Base-by-base conservation (phyloP, 495 filamentous ascomycete species). In the Physcia stellaris region DNA sequence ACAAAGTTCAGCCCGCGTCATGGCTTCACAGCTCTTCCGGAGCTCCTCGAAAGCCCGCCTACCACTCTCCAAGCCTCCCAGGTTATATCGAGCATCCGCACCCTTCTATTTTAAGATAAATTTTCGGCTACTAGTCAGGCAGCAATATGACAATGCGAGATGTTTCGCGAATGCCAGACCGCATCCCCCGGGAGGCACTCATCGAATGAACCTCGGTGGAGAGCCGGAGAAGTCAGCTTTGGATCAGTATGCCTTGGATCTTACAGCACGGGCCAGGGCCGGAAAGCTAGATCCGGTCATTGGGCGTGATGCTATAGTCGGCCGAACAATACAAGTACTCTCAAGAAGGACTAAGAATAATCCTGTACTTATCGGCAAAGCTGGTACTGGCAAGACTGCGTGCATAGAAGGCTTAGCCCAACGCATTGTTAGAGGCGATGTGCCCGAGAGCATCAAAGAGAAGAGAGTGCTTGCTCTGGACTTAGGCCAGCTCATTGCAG, bases 261-360 rank as follows among this genome's bases (percentile, higher is more conserved):
- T 98, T 37, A 96, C 90, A 6, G 83, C 75, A 5, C 75, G 71
- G 49, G 90, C 90, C 20, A 84, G 69, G 52, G 80, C 77, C 19
- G 90, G 90, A 32, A 95, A 94, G 56, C 68, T 98, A 4, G 90
- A 98, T 50, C 90, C 90, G 1, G 86, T 96, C 4, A 95, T 98
- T 57, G 90, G 90, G 16, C 70, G 90, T 54, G 86, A 94, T 47
- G 67, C 73, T 6, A 86, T 94, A 59, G 92, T 95, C 33, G 82
- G 94, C 53, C 68, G 92, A 32, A 94, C 88, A 4, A 94, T 98
- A 23, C 90, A 98, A 49, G 74, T 98, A 18, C 62, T 98, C 10
- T 95, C 88, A 9, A 68, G 90, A 39, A 68, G 90, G 34, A 95
- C 90, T 4, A 98, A 96, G 58, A 96, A 98, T 54, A 96, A 96